Percentiles rank a stretch among this genome's conserved stretches.
phyloP scores from a whole-genome alignment of 352 stramenopile species.

The Globisporangium cederbergense region DNA sequence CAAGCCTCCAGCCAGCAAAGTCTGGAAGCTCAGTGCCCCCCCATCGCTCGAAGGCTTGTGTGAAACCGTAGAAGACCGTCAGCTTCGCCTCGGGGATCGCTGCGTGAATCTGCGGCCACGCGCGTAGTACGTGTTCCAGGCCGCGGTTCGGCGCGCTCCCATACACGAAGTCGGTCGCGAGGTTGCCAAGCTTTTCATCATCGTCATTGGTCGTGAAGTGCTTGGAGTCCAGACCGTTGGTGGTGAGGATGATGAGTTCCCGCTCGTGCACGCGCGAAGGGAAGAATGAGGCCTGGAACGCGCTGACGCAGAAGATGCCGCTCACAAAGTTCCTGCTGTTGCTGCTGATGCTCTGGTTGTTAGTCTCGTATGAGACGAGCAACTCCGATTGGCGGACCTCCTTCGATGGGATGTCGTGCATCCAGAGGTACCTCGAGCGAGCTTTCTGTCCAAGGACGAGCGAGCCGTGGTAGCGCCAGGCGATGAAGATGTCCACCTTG shows the following conservation, averaged over 20 bases:
- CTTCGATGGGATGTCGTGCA: slow-evolving; percentile 68
- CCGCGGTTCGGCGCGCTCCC: slow-evolving; percentile 81
- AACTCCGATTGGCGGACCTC: slow-evolving; percentile 36
- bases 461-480: slow-evolving; percentile 89
- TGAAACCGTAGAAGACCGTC: slow-evolving; percentile 89
- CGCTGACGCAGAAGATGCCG: slow-evolving; percentile 78
- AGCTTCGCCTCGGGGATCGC: slow-evolving; percentile 56
- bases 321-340: slow-evolving; percentile 24
- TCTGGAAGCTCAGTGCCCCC: slow-evolving; percentile 30
- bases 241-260: slow-evolving; percentile 37
- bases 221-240: slow-evolving; percentile 71
- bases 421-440: slow-evolving; percentile 62
- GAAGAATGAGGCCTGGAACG: slow-evolving; percentile 70
- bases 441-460: slow-evolving; percentile 43
- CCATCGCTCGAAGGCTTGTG: slow-evolving; percentile 68
- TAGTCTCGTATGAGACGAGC: slow-evolving; percentile 22
- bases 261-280: slow-evolving; percentile 36
- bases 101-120: slow-evolving; percentile 70
- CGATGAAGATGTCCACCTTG: slow-evolving; percentile 84
- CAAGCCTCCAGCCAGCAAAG: slow-evolving; percentile 60
- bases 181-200: slow-evolving; percentile 38
- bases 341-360: not conserved
- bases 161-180: slow-evolving; percentile 77
- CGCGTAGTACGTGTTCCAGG: slow-evolving; percentile 53
- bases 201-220: slow-evolving; percentile 47